Evolutionary conservation across 139 green algal genomes (phyloP), one percentile per base, ranked within the genome.

Genomic region (Eudorina sp.): DNA sequence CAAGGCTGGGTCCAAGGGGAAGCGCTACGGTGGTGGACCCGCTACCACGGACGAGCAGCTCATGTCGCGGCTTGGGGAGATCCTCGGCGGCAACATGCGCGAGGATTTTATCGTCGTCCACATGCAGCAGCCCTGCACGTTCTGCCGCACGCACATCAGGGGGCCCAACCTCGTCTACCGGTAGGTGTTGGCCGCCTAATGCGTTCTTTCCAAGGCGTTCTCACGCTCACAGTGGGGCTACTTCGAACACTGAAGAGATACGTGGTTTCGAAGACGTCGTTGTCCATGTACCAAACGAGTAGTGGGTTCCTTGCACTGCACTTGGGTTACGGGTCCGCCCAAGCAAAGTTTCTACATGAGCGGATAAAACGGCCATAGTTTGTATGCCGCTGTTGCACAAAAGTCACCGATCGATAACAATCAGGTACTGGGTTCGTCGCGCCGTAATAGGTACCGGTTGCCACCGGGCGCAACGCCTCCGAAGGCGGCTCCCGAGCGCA

Each of bases 71-170:
- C 92, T 99, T 74, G 96, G 96, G 1, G 95, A 98, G 75, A 93
- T 94, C 51, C 97, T 99, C 43, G 90, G 95, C 46, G 94, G 93
- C 90, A 93, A 93, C 86, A 99, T 99, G 97, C 96, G 96, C 82
- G 96, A 99, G 72, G 98, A 99, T 93, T 99, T 99, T 92, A 99
- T 99, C 77, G 96, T 99, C 75, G 97, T 97, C 40, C 97, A 99
- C 92, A 89, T 99, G 81, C 94, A 95, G 72, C 95, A 97, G 89
- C 93, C 94, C 60, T 99, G 98, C 94, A 95, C 91, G 81, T 95
- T 97, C 88, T 99, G 98, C 94, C 89, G 93, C 25, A 75, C 31
- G 18, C 91, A 95, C 80, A 84, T 93, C 53, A 48, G 58, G 18
- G 70, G 83, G 16, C 83, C 69, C 80, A 53, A 60, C 53, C 73